phyloP scores from a whole-genome alignment of 345 rosid genomes.

The Hirschfeldia incana region DNA sequence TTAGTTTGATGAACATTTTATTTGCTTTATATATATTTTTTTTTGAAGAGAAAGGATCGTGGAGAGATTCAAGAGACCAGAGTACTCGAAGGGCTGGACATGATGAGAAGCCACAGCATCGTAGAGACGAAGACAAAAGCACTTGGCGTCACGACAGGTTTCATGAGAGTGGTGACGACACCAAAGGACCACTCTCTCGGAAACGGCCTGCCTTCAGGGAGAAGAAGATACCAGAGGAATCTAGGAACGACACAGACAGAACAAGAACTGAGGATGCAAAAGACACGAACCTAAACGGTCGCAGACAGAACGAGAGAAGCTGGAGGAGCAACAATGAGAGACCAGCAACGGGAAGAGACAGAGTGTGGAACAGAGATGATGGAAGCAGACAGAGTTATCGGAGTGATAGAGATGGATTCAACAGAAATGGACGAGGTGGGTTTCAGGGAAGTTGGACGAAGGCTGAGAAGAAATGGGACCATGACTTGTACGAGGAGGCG shows the following conservation, averaged over 20 bases:
- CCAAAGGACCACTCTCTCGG: slow-evolving; percentile 46
- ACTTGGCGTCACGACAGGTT: slow-evolving; percentile 70
- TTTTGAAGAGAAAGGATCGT: slow-evolving; percentile 57
- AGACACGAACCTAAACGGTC: slow-evolving; percentile 34
- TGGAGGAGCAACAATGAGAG: slow-evolving; percentile 52
- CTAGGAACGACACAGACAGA: slow-evolving; percentile 41
- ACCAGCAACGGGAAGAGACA: slow-evolving; percentile 44
- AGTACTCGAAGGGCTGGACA: slow-evolving; percentile 44
- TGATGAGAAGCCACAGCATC: slow-evolving; percentile 5
- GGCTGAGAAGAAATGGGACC: slow-evolving; percentile 91
- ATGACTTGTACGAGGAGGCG: slow-evolving; percentile 83
- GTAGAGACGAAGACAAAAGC: slow-evolving; percentile 47
- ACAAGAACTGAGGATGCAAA: slow-evolving; percentile 43
- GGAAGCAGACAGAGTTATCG: slow-evolving; percentile 45
- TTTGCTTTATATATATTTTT: neutral
- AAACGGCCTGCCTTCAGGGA: slow-evolving; percentile 94
- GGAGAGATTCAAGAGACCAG: slow-evolving; percentile 62
- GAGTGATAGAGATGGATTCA: slow-evolving; percentile 53
- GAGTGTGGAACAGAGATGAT: slow-evolving; percentile 52
- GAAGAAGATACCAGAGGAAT: slow-evolving; percentile 53
- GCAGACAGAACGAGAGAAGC: slow-evolving; percentile 52
- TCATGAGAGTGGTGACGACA: slow-evolving; percentile 55
- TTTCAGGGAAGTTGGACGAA: slow-evolving; percentile 42
- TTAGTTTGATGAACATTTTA: slow-evolving; percentile 2
- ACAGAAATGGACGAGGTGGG: slow-evolving; percentile 48